Evolutionary conservation across 495 filamentous ascomycete genomes (phyloP).

Genomic region (Penicillium steckii): DNA sequence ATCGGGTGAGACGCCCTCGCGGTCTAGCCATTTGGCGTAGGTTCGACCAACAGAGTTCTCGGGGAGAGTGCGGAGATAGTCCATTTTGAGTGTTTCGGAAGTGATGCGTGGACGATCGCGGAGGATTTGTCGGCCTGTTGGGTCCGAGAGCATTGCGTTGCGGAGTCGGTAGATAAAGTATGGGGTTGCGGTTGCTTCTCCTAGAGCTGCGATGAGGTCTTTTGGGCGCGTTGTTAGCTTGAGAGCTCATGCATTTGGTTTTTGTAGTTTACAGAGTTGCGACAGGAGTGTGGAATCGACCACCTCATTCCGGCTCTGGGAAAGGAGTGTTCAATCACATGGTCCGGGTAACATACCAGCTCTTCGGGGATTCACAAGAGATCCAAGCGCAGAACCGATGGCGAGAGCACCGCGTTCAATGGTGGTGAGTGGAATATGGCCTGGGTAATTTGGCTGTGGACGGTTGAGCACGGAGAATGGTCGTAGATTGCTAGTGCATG

Average conservation of each 20-base stretch:
- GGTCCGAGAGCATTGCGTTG: slow-evolving; percentile 79
- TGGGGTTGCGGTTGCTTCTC: slow-evolving; percentile 89
- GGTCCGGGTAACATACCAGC: slow-evolving; percentile 51
- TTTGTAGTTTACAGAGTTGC: neutral
- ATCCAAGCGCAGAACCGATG: slow-evolving; percentile 76
- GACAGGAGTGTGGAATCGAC: neutral
- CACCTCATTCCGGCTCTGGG: neutral
- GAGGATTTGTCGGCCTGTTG: slow-evolving; percentile 89
- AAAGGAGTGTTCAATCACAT: neutral
- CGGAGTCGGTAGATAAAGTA: slow-evolving; percentile 94
- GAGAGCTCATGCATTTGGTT: neutral
- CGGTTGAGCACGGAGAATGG: slow-evolving; percentile 77
- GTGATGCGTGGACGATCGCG: slow-evolving; percentile 87
- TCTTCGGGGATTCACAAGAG: slow-evolving; percentile 75
- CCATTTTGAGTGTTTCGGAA: slow-evolving; percentile 68
- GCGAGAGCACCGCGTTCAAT: slow-evolving; percentile 76
- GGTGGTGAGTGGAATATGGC: slow-evolving; percentile 84
- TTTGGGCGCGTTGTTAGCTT: neutral
- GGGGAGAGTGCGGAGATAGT: slow-evolving; percentile 68
- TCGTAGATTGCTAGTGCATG: slow-evolving; percentile 25
- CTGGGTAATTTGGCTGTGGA: slow-evolving; percentile 72
- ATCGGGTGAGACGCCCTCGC: slow-evolving; percentile 89
- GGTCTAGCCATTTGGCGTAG: slow-evolving; percentile 85
- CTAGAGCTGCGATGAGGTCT: slow-evolving; percentile 93
- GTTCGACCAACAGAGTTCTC: slow-evolving; percentile 76